A percentile compares a stretch with the other conserved stretches of the same genome.
phyloP scores from a whole-genome alignment of 345 rosid species.

The Erodium maritimum region DNA sequence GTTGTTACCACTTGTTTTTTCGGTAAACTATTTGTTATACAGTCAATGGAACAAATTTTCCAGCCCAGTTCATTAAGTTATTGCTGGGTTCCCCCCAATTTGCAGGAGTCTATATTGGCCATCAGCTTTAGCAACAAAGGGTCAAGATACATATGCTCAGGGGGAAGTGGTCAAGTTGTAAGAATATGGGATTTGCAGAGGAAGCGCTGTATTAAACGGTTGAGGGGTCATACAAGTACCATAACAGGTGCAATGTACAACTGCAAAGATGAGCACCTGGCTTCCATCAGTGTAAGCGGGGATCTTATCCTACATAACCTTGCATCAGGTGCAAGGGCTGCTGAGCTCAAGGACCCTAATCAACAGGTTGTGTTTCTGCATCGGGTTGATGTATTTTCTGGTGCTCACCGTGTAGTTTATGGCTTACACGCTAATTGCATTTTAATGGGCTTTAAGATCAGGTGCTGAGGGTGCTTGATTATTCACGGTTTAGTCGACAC shows the following conservation, averaged over 20 bases:
- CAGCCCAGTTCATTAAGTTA: constrained; percentile 6
- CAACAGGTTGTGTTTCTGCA: constrained; percentile 60
- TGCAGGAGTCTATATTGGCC: constrained; percentile 75
- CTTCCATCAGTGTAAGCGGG: constrained; percentile 78
- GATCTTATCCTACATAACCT: constrained; percentile 93
- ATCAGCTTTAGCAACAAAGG: constrained; percentile 83
- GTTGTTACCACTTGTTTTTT: no score
- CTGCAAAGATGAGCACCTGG: constrained; percentile 96
- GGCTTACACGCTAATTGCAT: constrained; percentile 24
- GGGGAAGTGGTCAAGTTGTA: constrained; percentile 83
- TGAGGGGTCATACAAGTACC: constrained; percentile 78
- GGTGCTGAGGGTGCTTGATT: constrained; percentile 95
- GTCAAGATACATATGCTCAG: constrained; percentile 87
- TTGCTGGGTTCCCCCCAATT: constrained; percentile 5
- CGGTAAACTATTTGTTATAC: no score
- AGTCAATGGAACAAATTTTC: not conserved
- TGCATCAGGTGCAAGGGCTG: constrained; percentile 77
- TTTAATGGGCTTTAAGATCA: constrained; percentile 52
- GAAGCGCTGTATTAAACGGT: constrained; percentile 82
- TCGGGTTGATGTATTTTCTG: constrained; percentile 7
- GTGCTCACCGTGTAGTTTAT: constrained; percentile 12
- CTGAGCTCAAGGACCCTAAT: constrained; percentile 90
- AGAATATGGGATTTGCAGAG: constrained; percentile 97
- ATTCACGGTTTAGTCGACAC: constrained; percentile 81
- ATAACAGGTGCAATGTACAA: constrained; percentile 89